Evolutionary conservation across 2,329 filamentous ascomycete genomes (phyloP).

Genomic region (Beauveria scarabaeidicola): DNA sequence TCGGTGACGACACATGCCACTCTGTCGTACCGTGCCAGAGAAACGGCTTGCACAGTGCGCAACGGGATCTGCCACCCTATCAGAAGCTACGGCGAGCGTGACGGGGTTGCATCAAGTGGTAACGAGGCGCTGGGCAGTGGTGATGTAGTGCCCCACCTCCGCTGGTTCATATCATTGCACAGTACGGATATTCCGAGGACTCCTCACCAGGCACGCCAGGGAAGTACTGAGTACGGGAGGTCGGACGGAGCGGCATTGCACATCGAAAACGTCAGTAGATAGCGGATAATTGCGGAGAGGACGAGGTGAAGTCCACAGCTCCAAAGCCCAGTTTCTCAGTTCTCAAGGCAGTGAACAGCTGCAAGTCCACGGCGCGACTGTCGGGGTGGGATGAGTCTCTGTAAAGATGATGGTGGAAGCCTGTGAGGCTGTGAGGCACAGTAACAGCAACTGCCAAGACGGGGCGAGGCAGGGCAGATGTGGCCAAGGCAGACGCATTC

Average conservation of each 20-base stretch:
- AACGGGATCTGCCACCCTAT: neutral
- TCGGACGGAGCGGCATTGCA: neutral
- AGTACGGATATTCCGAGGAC: neutral
- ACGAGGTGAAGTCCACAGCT: neutral
- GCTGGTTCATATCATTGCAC: neutral
- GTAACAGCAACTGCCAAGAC: neutral
- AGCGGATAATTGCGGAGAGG: neutral
- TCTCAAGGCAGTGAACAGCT: neutral
- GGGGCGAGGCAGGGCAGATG: neutral
- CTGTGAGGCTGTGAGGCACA: neutral
- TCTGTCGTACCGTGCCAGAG: neutral
- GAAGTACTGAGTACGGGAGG: neutral
- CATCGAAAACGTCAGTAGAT: too few relatives aligned
- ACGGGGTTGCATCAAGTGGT: slow-evolving; percentile 1
- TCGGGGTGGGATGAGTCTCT: neutral
- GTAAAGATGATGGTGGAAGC: neutral
- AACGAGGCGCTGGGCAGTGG: neutral
- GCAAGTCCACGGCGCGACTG: neutral
- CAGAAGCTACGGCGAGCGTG: neutral
- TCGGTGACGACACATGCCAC: slow-evolving; percentile 13
- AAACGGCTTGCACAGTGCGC: neutral
- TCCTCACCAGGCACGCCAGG: neutral
- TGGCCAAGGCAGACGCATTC: neutral
- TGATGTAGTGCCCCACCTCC: neutral
- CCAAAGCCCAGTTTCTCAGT: neutral